Evolutionary conservation across 106 monocot species (phyloP).

Genomic region (Agapanthus africanus): DNA sequence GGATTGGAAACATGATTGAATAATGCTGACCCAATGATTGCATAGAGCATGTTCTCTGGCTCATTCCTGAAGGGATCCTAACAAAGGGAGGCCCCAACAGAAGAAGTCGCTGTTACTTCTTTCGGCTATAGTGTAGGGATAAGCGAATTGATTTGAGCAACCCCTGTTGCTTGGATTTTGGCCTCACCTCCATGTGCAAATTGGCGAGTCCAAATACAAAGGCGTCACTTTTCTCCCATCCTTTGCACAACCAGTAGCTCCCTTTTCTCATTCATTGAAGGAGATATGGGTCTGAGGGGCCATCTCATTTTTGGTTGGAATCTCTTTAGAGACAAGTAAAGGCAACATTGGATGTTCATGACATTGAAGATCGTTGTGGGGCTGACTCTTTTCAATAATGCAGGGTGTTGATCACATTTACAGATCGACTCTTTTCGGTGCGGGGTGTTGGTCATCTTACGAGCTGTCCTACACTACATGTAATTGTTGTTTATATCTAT

Average conservation of each 20-base stretch:
- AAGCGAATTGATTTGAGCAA: neutral
- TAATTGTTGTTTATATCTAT: too few species aligned
- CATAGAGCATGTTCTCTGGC: neutral
- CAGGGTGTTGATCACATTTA: too few species aligned
- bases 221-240: constrained; percentile 4
- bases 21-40: constrained; percentile 1
- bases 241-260: constrained; percentile 3
- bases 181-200: constrained; percentile 1
- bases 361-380: too few species aligned
- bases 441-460: too few species aligned
- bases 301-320: neutral
- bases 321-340: constrained; percentile 4
- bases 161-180: neutral
- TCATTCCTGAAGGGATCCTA: neutral
- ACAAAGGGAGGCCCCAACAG: neutral
- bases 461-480: too few species aligned
- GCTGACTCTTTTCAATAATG: too few species aligned
- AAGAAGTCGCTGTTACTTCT: neutral
- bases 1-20: neutral
- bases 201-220: constrained; percentile 1
- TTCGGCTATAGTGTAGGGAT: neutral
- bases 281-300: neutral
- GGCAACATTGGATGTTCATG: too few species aligned
- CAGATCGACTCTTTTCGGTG: neutral
- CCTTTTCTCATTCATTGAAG: constrained; percentile 9